Evolutionary conservation across 2,329 filamentous ascomycete species (phyloP).

Genomic region (Xylaria digitata): DNA sequence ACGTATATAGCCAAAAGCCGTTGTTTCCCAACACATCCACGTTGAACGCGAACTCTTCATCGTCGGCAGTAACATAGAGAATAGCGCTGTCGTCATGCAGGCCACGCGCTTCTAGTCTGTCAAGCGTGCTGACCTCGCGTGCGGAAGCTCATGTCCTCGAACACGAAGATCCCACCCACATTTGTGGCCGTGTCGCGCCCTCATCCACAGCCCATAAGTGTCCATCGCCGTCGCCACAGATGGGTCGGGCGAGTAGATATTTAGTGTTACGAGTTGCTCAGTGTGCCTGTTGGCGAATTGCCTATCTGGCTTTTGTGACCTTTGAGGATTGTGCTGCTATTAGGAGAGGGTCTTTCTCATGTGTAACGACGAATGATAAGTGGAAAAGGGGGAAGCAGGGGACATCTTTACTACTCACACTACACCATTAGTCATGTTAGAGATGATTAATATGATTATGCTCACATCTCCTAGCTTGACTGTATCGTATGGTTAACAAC

Average conservation of each 20-base stretch:
- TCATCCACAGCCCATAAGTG: constrained; percentile 20
- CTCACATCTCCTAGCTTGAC: constrained; percentile 9
- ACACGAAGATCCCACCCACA: neutral
- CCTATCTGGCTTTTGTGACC: neutral
- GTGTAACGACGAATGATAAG: neutral
- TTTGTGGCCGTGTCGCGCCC: constrained; percentile 8
- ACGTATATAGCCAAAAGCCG: constrained; percentile 5
- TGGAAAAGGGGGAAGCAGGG: neutral
- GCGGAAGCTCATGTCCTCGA: constrained; percentile 14
- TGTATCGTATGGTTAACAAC: neutral
- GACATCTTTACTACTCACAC: constrained; percentile 4
- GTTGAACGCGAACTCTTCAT: constrained; percentile 1
- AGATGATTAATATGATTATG: neutral
- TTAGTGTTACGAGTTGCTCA: neutral
- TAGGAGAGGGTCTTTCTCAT: neutral
- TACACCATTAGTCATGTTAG: constrained; percentile 3
- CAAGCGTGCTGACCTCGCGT: neutral
- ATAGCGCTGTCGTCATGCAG: constrained; percentile 6
- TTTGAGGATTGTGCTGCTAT: neutral
- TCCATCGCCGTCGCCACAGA: neutral
- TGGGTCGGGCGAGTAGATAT: constrained; percentile 5
- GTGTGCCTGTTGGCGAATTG: constrained; percentile 7
- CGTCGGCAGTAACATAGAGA: neutral
- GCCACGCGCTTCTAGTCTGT: neutral
- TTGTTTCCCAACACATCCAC: constrained; percentile 9